Conservation (phyloP, 1,139 yeast genomes). For the Wickerhamomyces sp. region DNA sequence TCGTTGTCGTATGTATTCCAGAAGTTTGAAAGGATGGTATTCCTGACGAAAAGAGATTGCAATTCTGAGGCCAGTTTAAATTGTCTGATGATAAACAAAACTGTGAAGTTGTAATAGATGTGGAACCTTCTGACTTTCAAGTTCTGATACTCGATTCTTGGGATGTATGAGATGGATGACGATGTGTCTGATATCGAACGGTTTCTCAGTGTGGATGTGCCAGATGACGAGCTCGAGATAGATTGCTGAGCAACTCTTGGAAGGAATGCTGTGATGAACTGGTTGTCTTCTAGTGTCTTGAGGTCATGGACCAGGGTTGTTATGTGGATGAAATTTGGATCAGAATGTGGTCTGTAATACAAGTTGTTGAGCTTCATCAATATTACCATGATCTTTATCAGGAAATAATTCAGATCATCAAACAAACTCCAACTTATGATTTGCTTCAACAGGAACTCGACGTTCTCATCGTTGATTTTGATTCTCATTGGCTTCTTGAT, state of each 20-base stretch:
- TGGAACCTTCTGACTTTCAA: constrained; percentile 15
- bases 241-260: constrained; percentile 10
- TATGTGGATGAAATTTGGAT: constrained; percentile 3
- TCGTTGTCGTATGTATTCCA: constrained; percentile 15
- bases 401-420: constrained; percentile 19
- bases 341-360: constrained; percentile 5
- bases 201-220: neutral
- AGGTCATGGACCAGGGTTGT: constrained; percentile 7
- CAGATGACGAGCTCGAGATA: constrained; percentile 8
- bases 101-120: constrained; percentile 14
- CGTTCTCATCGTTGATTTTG: constrained; percentile 6
- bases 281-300: constrained; percentile 17
- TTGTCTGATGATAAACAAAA: constrained; percentile 9
- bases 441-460: constrained; percentile 11
- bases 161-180: neutral
- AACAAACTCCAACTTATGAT: constrained; percentile 15
- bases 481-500: constrained; percentile 8
- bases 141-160: constrained; percentile 8
- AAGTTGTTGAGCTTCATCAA: constrained; percentile 16
- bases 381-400: constrained; percentile 13
- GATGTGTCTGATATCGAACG: neutral
- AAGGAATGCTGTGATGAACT: constrained; percentile 12
- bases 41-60: constrained; percentile 2
- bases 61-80: constrained; percentile 4
- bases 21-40: constrained; percentile 8